phyloP scores from a whole-genome alignment of 2,329 filamentous ascomycete genomes.

The Raffaelea arxii region DNA sequence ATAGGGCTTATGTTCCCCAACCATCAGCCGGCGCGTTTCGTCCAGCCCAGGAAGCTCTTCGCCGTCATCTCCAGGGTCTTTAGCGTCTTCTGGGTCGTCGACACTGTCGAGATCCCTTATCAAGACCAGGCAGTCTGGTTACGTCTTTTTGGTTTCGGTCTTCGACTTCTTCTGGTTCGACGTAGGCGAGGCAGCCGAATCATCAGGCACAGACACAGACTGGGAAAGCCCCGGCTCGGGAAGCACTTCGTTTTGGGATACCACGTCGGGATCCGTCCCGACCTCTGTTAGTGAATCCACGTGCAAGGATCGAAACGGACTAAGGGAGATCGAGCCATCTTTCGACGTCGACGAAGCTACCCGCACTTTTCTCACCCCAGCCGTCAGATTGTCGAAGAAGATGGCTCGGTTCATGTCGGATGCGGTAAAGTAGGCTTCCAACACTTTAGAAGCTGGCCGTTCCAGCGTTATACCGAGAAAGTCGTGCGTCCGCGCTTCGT shows the following conservation, averaged over 20 bases:
- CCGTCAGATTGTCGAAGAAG: not conserved
- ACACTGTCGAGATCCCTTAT: not conserved
- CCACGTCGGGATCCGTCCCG: too few species aligned
- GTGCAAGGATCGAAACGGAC: too few species aligned
- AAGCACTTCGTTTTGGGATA: too few species aligned
- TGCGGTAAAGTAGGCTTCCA: not conserved
- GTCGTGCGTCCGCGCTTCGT: not conserved
- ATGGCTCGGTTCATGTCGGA: not conserved
- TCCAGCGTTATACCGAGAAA: not conserved
- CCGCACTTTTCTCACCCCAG: not conserved
- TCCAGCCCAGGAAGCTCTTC: too few species aligned
- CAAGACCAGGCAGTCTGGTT: not conserved
- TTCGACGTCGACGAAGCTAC: not conserved
- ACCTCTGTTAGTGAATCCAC: too few species aligned
- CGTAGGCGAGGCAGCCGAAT: too few species aligned
- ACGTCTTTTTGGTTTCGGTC: not conserved
- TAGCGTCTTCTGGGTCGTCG: not conserved
- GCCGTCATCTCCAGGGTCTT: too few species aligned
- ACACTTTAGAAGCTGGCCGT: not conserved
- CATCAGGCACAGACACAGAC: too few species aligned
- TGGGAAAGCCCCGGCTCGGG: too few species aligned
- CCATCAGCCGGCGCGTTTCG: not conserved
- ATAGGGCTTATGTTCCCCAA: not conserved
- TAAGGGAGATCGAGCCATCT: too few species aligned
- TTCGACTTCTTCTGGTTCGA: too few species aligned